Evolutionary conservation across 192 early-diverging fungal genomes (phyloP), one percentile per base, ranked within the genome.

Genomic region (Lunasporangiospora selenospora): DNA sequence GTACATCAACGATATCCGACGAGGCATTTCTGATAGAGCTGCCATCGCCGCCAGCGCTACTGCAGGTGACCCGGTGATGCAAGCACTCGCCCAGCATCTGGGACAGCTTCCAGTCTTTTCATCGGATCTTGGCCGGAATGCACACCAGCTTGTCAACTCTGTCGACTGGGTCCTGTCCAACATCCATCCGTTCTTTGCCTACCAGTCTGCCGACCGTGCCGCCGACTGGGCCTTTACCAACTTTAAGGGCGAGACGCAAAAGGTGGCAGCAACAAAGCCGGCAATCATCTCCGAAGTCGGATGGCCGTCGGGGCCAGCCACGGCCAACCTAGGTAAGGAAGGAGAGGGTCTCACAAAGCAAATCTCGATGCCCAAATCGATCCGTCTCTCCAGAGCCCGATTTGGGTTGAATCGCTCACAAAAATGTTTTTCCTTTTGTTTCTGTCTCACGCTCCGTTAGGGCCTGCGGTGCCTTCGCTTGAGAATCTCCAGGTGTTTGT

Each of bases 131-230:
- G 70, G 69, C 24, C 45, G 69, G 0, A 79, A 79, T 50, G 69
- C 53, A n/a, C 41, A 66, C 41, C 56, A 75, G 36, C 60, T 87
- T 12, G 69, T 87, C 23, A 65, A 80, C 12, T 76, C 81, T 18
- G 82, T 82, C 7, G 88, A 90, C 49, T 75, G 76, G 50, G 78
- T 85, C 27, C 80, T 83, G 66, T 84, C 85, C 58, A 86, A 90
- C 50, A 84, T 85, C 13, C 87, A 88, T 73, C 86, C 88, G 12
- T 90, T 86, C 83, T 90, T 85, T 83, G 86, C 83, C 34, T 82
- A 84, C 51, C 70, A 69, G 18, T 31, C 52, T 30, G 80, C 80
- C 12, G 43, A 76, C 7, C 38, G 62, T 3, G 85, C 85, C 8
- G 78, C 82, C 37, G 53, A 59, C 62, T 86, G 82, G 78, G 65